phyloP scores from a whole-genome alignment of 768 basidiomycete genomes.

The Serendipita sp. region DNA sequence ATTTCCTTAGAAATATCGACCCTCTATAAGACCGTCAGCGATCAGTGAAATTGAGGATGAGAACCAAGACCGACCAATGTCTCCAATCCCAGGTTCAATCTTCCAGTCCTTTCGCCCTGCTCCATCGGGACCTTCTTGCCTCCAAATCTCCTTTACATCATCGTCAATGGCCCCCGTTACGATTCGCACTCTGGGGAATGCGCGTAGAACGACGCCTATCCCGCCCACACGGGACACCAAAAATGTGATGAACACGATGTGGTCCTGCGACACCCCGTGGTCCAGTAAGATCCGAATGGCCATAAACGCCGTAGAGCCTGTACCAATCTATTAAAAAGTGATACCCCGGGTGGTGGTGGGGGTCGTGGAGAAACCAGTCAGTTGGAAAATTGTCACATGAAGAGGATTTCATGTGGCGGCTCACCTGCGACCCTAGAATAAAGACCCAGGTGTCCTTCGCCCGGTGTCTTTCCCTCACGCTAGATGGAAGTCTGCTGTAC shows the following conservation, averaged over 20 bases:
- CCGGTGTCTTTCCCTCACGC: conserved; percentile 45
- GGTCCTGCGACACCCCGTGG: conserved; percentile 72
- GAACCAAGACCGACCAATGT: conserved; percentile 47
- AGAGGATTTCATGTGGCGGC: background rate
- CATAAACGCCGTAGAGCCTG: conserved; percentile 89
- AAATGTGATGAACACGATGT: conserved; percentile 82
- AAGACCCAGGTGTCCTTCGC: conserved; percentile 70
- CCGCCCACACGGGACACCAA: conserved; percentile 75
- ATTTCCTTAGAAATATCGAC: conserved; percentile 2
- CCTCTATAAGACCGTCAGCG: background rate
- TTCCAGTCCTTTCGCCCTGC: conserved; percentile 59
- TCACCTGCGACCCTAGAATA: conserved; percentile 75
- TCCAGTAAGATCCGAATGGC: conserved; percentile 85
- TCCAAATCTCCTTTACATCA: conserved; percentile 57
- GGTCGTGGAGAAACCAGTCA: background rate
- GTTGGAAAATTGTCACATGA: background rate
- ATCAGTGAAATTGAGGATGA: background rate
- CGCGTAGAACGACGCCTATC: conserved; percentile 54
- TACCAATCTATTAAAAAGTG: conserved; percentile 56
- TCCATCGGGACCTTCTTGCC: conserved; percentile 39
- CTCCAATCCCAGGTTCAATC: conserved; percentile 68
- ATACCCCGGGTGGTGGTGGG: background rate
- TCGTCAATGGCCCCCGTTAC: conserved; percentile 76
- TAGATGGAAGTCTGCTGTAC: conserved; percentile 63
- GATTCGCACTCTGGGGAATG: conserved; percentile 75